A percentile compares a stretch with the other conserved stretches of the same genome.
Conservation (phyloP, 2,329 filamentous ascomycete species). For the Paecilomyces sp. region DNA sequence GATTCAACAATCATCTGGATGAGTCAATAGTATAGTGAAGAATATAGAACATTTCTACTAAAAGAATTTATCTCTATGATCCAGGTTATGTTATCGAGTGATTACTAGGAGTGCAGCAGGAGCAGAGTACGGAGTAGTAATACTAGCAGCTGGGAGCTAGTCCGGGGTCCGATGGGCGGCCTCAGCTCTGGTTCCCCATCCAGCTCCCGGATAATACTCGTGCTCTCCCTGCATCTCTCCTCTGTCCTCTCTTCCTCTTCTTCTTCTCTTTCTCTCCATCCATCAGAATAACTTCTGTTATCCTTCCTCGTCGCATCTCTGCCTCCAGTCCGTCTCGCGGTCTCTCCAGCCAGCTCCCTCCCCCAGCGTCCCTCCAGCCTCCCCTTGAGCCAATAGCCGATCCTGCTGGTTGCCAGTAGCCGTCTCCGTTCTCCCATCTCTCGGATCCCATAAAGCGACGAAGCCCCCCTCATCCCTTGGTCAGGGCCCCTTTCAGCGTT, state of each 20-base stretch:
- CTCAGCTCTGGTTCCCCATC: background rate
- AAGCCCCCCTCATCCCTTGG: constrained; percentile 91
- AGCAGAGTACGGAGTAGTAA: too few relatives aligned
- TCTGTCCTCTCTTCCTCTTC: background rate
- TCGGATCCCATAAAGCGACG: constrained; percentile 53
- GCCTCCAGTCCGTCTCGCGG: background rate
- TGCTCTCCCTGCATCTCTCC: background rate
- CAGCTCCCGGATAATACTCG: background rate
- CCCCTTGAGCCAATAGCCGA: background rate
- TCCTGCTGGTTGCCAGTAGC: background rate
- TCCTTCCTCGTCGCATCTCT: background rate
- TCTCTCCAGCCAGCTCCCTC: background rate
- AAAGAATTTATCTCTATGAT: too few relatives aligned
- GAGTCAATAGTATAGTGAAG: too few relatives aligned
- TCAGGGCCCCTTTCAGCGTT: constrained; percentile 73
- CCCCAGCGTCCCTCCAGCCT: background rate
- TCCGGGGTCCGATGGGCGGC: background rate
- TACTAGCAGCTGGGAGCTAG: background rate
- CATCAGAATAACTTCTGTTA: background rate
- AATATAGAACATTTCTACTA: too few relatives aligned
- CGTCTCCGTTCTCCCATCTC: constrained; percentile 3
- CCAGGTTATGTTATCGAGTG: too few relatives aligned
- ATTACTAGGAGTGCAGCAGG: too few relatives aligned
- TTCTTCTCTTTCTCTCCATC: background rate
- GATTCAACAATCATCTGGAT: too few relatives aligned